Percentiles rank a stretch among this genome's conserved stretches.
These are phyloP conservation scores for Trichoderma lentiforme DNA, from an alignment of 2,329 filamentous ascomycete genomes.

Conservation along the genomic window DNA sequence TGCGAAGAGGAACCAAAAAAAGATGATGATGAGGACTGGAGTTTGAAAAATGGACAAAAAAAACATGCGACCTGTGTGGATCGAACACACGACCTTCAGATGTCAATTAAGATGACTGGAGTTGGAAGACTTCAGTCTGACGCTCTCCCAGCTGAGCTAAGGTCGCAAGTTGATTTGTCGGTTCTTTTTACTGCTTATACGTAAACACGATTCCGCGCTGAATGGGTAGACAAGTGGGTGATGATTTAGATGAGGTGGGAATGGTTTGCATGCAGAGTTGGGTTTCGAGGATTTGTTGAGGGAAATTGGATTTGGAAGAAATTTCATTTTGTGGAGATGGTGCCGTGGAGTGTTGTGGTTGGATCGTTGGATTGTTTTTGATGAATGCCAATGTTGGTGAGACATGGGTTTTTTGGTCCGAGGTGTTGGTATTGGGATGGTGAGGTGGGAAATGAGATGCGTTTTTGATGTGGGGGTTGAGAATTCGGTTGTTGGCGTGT, in stretches of 20 bases:
- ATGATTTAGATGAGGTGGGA: background rate
- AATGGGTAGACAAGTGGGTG: too few species aligned
- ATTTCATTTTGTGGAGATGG: background rate
- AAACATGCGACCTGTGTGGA: slow-evolving; percentile 17
- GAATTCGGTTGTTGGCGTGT: background rate
- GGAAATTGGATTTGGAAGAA: background rate
- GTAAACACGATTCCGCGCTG: too few species aligned
- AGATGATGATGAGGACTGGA: background rate
- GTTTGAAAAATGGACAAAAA: background rate
- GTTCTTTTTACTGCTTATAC: background rate
- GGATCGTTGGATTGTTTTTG: background rate
- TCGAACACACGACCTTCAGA: slow-evolving; percentile 19
- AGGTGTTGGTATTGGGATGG: background rate
- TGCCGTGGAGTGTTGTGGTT: background rate
- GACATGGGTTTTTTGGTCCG: background rate
- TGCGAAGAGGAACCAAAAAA: background rate
- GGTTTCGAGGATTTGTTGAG: background rate
- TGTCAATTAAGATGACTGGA: background rate
- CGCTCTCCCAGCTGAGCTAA: slow-evolving; percentile 19
- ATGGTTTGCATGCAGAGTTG: background rate
- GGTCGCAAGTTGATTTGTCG: slow-evolving; percentile 1
- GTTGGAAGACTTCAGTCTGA: slow-evolving; percentile 16
- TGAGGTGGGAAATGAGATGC: background rate
- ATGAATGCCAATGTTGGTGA: background rate
- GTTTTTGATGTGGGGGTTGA: background rate